phyloP scores from a whole-genome alignment of 164 flowering plant species.

The Kingdonia uniflora region DNA sequence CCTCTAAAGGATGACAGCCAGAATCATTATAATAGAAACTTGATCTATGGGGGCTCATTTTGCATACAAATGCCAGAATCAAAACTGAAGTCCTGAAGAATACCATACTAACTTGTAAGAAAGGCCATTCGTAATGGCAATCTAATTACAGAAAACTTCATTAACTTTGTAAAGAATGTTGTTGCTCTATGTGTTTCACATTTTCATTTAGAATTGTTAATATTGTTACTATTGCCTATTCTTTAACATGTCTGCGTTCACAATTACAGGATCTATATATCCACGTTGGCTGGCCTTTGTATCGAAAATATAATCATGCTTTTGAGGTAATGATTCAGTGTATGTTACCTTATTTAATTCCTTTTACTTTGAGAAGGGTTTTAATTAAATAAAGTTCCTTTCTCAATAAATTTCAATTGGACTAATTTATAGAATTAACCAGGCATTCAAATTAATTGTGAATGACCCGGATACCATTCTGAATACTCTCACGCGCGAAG shows the following conservation, averaged over 20 bases:
- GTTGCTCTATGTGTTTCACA: not conserved
- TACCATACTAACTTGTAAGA: no score
- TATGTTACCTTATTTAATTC: not conserved
- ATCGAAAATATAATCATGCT: slow-evolving; percentile 91
- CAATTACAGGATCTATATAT: slow-evolving; percentile 66
- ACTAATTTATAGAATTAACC: slow-evolving; percentile 6
- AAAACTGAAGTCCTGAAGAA: no score
- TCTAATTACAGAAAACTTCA: no score
- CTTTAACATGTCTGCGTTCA: not conserved
- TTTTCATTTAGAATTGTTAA: not conserved
- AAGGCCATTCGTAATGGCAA: no score
- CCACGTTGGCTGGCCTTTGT: slow-evolving; percentile 93
- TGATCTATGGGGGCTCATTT: no score
- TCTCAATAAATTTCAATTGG: not conserved
- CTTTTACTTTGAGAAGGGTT: not conserved
- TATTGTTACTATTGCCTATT: not conserved
- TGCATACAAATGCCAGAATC: no score
- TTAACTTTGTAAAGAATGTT: not conserved
- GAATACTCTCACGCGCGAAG: slow-evolving; percentile 68
- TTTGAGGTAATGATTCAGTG: slow-evolving; percentile 54
- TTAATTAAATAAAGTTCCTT: not conserved
- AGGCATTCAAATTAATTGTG: slow-evolving; percentile 87
- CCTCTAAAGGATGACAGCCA: no score
- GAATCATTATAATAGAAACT: no score
- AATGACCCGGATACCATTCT: slow-evolving; percentile 80